Base-by-base conservation (phyloP, 192 early-diverging fungal species). In the Coemansia sp. region DNA sequence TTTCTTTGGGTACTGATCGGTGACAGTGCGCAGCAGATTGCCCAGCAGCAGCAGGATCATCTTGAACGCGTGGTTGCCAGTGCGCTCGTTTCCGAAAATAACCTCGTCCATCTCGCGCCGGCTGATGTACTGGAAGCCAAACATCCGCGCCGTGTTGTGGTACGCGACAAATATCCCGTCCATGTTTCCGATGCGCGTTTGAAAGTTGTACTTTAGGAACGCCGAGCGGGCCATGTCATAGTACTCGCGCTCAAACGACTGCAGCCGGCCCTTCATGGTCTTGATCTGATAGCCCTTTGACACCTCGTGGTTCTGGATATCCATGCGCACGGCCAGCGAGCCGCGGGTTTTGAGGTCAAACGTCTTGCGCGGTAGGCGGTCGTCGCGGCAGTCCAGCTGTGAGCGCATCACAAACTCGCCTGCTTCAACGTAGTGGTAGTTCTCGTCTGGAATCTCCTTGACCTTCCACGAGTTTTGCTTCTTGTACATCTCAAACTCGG, bases 341-440 rank as follows among this genome's bases (percentile, higher is more conserved):
- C 92, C 93, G 14, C 94, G 82, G 1, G 92, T 94, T 56, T 97
- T 97, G 2, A 97, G 67, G 74, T 97, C 94, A 79, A 97, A 97
- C 2, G 88, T 87, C 21, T 80, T 81, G 17, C 82, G 81, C 12
- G 89, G 88, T 15, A 97, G 72, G 21, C 83, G 65, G 21, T 82
- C 65, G 60, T 94, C 82, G 32, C 82, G 67, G 53, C 91, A 93
- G 72, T 97, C 94, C 29, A 97, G 64, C 67, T 97, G 94, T 19
- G 92, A 87, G 32, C 94, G 85, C 43, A 97, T 70, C 30, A 95
- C 53, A 60, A 97, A 86, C 9, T 85, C 78, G 43, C 80, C 86
- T 45, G 82, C 60, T 66, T 85, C 46, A 35, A 79, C 81, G 60
- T 88, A 90, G 35, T 84, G 82, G 62, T 84, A 90, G 35, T 83